Conservation (phyloP, 768 basidiomycete genomes). For the Mycena rosella region DNA sequence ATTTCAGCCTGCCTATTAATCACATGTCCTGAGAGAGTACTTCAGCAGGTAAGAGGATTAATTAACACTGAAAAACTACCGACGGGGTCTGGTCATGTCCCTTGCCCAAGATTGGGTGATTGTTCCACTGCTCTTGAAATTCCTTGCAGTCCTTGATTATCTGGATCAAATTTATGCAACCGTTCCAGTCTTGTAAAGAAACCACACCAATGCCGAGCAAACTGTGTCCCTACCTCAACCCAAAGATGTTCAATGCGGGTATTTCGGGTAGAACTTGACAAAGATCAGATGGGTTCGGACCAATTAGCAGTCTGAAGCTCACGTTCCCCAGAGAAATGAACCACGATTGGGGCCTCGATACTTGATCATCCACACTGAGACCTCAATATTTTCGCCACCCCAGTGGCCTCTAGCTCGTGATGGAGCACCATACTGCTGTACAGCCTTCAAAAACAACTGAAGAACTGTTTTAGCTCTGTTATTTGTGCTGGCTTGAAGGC, state of each 20-base stretch:
- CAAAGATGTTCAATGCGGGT: slow-evolving; percentile 35
- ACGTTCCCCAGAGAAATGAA: slow-evolving; percentile 37
- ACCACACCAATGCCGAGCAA: slow-evolving; percentile 44
- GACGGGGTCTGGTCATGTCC: slow-evolving; percentile 33
- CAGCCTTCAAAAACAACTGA: slow-evolving; percentile 22
- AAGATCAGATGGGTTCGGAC: slow-evolving; percentile 7
- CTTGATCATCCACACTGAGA: slow-evolving; percentile 45
- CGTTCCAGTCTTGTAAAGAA: slow-evolving; percentile 46
- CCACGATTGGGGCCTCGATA: slow-evolving; percentile 39
- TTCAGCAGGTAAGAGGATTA: background rate
- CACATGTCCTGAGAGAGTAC: slow-evolving; percentile 18
- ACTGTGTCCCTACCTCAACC: slow-evolving; percentile 48
- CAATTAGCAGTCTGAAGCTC: slow-evolving; percentile 24
- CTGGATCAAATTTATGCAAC: slow-evolving; percentile 40
- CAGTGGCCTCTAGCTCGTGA: slow-evolving; percentile 42
- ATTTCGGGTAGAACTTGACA: slow-evolving; percentile 39
- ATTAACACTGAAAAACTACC: background rate
- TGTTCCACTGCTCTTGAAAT: slow-evolving; percentile 48
- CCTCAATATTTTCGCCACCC: slow-evolving; percentile 45
- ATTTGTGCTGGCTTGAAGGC: slow-evolving; percentile 31
- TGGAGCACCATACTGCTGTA: slow-evolving; percentile 33
- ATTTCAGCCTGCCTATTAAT: slow-evolving; percentile 18
- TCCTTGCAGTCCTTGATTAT: slow-evolving; percentile 40
- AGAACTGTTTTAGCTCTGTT: slow-evolving; percentile 35
- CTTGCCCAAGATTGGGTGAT: slow-evolving; percentile 44